A percentile compares a stretch with the other conserved stretches of the same genome.
Conservation (phyloP, 83 land plant genomes). For the Isoetes engelmannii region DNA sequence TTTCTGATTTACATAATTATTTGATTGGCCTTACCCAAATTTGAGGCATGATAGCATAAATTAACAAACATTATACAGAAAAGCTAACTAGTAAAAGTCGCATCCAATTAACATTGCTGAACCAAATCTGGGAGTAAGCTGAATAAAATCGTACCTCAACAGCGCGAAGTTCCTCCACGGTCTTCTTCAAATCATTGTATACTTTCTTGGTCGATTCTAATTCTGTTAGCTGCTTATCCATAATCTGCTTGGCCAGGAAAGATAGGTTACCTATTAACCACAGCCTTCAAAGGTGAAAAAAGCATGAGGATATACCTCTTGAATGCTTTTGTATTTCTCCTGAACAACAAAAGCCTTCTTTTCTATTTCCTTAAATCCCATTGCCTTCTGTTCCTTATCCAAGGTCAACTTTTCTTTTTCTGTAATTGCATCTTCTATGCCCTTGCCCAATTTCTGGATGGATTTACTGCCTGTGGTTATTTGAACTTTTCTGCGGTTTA, state of each 20-base stretch:
- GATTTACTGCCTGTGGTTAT: conserved; percentile 67
- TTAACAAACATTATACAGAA: no score
- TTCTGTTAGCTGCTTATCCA: conserved; percentile 59
- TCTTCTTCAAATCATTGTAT: conserved; percentile 55
- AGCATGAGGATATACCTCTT: conserved; percentile 43
- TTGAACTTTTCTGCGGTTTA: conserved; percentile 76
- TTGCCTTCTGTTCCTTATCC: conserved; percentile 51
- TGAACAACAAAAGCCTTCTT: conserved; percentile 70
- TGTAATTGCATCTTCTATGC: conserved; percentile 57
- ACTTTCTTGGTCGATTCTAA: conserved; percentile 53
- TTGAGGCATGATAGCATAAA: no score
- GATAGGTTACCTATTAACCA: not conserved
- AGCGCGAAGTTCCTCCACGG: conserved; percentile 60
- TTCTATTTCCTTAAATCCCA: conserved; percentile 61
- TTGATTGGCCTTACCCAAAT: no score
- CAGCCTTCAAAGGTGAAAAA: not conserved
- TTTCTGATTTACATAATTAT: no score
- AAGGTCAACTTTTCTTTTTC: conserved; percentile 47
- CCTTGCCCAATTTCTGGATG: conserved; percentile 59
- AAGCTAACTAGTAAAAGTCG: no score
- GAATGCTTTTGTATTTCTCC: conserved; percentile 64
- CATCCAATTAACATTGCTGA: no score
- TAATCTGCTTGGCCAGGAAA: conserved; percentile 31
- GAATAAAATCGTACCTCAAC: conserved; percentile 45
- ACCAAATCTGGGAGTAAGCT: no score